Evolutionary conservation across 257 asterid species (phyloP).

Genomic region (Phtheirospermum japonicum): DNA sequence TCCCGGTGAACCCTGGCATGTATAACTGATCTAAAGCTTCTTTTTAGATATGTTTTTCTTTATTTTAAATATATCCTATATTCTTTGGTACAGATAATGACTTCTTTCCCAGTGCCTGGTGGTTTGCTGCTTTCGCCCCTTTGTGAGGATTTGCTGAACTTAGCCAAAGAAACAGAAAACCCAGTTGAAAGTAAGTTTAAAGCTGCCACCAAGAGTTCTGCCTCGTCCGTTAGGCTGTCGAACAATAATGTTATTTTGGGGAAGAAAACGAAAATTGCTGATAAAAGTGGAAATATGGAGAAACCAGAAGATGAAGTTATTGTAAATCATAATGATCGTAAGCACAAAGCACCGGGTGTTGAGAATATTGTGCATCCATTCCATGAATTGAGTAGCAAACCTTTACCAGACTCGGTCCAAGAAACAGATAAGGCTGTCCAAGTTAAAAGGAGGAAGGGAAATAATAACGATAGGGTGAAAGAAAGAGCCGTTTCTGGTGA

Average conservation of each 20-base stretch:
- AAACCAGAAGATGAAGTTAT: constrained; percentile 36
- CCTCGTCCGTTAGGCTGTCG: constrained; percentile 35
- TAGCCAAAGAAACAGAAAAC: constrained; percentile 39
- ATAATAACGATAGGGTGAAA: constrained; percentile 39
- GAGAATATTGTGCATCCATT: constrained; percentile 36
- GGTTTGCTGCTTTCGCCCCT: constrained; percentile 75
- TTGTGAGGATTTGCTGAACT: constrained; percentile 50
- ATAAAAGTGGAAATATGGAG: constrained; percentile 37
- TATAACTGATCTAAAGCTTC: constrained; percentile 16
- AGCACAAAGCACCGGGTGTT: constrained; percentile 36
- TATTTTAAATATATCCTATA: constrained; percentile 9
- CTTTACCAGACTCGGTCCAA: constrained; percentile 33
- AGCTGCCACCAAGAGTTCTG: constrained; percentile 42
- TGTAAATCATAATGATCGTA: constrained; percentile 34
- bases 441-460: constrained; percentile 40
- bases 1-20: neutral
- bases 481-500: constrained; percentile 34
- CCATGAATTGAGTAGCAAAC: constrained; percentile 32
- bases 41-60: constrained; percentile 17
- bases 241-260: constrained; percentile 31
- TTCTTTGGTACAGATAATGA: constrained; percentile 57
- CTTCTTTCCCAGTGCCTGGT: constrained; percentile 47
- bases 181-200: constrained; percentile 34
- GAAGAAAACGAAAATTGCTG: constrained; percentile 43
- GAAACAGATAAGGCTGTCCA: constrained; percentile 35